These are phyloP conservation scores for Kwoniella europaea DNA, from an alignment of 768 basidiomycete species.

Conservation along the genomic window DNA sequence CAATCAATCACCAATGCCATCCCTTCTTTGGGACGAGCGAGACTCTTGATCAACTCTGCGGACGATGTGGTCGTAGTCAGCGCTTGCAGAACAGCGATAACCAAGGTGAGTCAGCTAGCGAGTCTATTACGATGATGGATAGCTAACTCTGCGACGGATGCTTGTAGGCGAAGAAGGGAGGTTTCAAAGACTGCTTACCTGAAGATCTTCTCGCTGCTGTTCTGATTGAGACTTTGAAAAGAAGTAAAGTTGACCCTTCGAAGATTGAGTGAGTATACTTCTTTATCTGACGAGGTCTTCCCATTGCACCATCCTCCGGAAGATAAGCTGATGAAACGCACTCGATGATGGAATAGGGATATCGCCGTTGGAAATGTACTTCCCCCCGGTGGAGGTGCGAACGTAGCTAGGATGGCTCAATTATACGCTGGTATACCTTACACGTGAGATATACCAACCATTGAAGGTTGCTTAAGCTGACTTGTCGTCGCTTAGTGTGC, in stretches of 20 bases:
- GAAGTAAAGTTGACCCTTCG: slow-evolving; percentile 51
- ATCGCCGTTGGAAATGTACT: slow-evolving; percentile 68
- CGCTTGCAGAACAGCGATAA: slow-evolving; percentile 87
- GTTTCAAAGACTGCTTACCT: slow-evolving; percentile 82
- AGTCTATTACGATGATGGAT: no score
- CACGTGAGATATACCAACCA: slow-evolving; percentile 54
- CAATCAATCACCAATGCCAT: slow-evolving; percentile 51
- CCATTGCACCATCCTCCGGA: no score
- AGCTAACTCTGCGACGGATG: neutral
- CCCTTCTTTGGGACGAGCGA: slow-evolving; percentile 59
- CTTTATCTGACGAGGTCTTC: no score
- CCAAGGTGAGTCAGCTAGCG: slow-evolving; percentile 68
- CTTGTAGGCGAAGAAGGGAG: slow-evolving; percentile 73
- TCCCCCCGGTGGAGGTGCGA: slow-evolving; percentile 59
- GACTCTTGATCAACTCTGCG: slow-evolving; percentile 72
- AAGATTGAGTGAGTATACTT: slow-evolving; percentile 52
- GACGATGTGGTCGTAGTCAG: slow-evolving; percentile 89
- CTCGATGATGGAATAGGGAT: slow-evolving; percentile 63
- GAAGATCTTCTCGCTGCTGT: slow-evolving; percentile 84
- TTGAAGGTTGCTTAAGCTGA: neutral
- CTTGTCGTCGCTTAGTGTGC: slow-evolving; percentile 60
- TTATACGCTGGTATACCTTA: slow-evolving; percentile 87
- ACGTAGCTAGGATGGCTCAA: slow-evolving; percentile 80
- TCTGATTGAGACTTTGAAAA: slow-evolving; percentile 67
- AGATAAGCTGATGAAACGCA: no score